Evolutionary conservation across 768 basidiomycete genomes (phyloP).

Genomic region (Boletus reticulatus): DNA sequence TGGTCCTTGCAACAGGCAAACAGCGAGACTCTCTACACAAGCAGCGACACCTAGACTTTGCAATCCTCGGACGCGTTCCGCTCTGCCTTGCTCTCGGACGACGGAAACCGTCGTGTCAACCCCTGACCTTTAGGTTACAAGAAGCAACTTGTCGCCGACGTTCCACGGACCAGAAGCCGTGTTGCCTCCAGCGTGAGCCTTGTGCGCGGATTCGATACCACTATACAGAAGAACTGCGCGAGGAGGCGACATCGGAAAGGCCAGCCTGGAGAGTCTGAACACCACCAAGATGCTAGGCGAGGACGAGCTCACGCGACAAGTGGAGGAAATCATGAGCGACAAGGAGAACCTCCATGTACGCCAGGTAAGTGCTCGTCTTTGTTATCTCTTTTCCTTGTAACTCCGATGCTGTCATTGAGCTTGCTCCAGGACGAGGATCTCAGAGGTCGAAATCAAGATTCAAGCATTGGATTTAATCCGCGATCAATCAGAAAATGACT

Average conservation of each 20-base stretch:
- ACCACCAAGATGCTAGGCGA: constrained; percentile 70
- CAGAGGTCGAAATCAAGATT: constrained; percentile 89
- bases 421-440: constrained; percentile 84
- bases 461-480: constrained; percentile 79
- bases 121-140: constrained; percentile 77
- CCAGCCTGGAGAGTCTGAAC: constrained; percentile 67
- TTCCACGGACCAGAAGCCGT: constrained; percentile 74
- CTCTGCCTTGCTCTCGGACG: constrained; percentile 66
- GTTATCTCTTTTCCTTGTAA: constrained; percentile 1
- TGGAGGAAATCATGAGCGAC: constrained; percentile 83
- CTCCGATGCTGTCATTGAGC: constrained; percentile 45
- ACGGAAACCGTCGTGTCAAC: constrained; percentile 69
- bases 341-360: constrained; percentile 92
- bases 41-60: too few species aligned
- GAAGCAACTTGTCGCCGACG: constrained; percentile 71
- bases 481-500: constrained; percentile 73
- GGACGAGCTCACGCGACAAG: constrained; percentile 83
- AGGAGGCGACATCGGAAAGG: constrained; percentile 67
- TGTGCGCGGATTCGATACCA: constrained; percentile 90
- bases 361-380: constrained; percentile 47
- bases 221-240: constrained; percentile 78
- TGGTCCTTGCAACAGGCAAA: too few species aligned
- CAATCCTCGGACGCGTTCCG: constrained; percentile 77
- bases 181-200: constrained; percentile 75
- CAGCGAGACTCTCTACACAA: too few species aligned